Evolutionary conservation across 1,139 yeast species (phyloP).

Genomic region (Entelexis paramagnoliae): DNA sequence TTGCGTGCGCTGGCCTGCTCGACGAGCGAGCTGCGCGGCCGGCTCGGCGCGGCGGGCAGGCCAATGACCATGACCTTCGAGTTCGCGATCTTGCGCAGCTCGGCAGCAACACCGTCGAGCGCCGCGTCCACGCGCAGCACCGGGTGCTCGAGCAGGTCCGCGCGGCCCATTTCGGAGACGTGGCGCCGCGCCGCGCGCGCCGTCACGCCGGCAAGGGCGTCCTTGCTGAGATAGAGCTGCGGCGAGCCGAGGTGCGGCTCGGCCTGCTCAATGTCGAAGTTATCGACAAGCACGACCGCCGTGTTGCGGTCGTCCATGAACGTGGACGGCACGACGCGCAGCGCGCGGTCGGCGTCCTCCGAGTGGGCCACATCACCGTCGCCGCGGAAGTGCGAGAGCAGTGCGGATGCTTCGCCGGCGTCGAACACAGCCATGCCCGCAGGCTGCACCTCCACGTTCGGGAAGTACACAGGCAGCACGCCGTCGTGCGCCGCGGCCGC

Average conservation of each 20-base stretch:
- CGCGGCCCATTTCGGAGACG: neutral
- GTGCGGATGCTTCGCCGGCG: constrained; percentile 12
- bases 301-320: constrained; percentile 17
- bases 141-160: constrained; percentile 2
- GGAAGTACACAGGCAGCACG: constrained; percentile 21
- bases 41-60: neutral
- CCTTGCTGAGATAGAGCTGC: constrained; percentile 8
- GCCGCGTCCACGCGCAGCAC: constrained; percentile 2
- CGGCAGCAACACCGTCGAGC: neutral
- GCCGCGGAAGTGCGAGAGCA: constrained; percentile 22
- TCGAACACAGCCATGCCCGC: constrained; percentile 13
- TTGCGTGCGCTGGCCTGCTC: neutral
- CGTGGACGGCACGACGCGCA: constrained; percentile 19
- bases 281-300: constrained; percentile 15
- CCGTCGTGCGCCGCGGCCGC: constrained; percentile 10
- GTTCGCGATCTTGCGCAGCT: neutral
- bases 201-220: neutral
- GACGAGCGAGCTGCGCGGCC: neutral
- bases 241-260: constrained; percentile 20
- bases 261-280: constrained; percentile 11
- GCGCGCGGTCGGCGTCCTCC: constrained; percentile 12
- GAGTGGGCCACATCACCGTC: constrained; percentile 10
- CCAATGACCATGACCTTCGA: constrained; percentile 10
- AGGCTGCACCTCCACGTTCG: constrained; percentile 17
- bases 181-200: neutral